Percentiles rank a stretch among this genome's conserved stretches.
Conservation (phyloP, 1,284 basidiomycete species). For the Omphalotus olearius region DNA sequence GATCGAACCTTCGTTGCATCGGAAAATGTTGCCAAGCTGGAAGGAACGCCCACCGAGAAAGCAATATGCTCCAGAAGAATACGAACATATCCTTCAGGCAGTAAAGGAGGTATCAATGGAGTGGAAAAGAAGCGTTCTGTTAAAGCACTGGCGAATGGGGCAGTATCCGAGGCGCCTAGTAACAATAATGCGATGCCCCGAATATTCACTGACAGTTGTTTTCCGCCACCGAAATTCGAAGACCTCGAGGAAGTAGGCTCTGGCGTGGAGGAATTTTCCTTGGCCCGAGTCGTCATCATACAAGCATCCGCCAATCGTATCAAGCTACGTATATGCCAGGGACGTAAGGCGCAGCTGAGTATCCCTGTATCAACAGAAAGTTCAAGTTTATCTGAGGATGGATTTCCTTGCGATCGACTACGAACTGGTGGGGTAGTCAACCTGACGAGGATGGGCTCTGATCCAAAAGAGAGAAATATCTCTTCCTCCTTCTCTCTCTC, state of each 20-base stretch:
- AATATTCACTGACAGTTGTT: conserved; percentile 34
- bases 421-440: conserved; percentile 42
- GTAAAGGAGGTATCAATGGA: conserved; percentile 50
- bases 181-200: conserved; percentile 50
- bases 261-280: conserved; percentile 14
- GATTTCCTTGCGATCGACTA: conserved; percentile 11
- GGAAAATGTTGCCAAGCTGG: conserved; percentile 13
- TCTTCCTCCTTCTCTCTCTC: conserved; percentile 28
- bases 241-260: conserved; percentile 11
- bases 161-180: conserved; percentile 28
- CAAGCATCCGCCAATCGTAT: conserved; percentile 38
- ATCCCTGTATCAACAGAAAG: conserved; percentile 44
- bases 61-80: conserved; percentile 50
- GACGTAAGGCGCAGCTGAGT: conserved; percentile 46
- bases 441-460: conserved; percentile 50
- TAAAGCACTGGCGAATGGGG: conserved; percentile 4
- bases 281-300: conserved; percentile 18
- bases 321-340: conserved; percentile 48
- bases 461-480: conserved; percentile 51
- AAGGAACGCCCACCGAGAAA: conserved; percentile 28
- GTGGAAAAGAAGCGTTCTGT: conserved; percentile 46
- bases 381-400: conserved; percentile 20
- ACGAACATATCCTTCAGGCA: conserved; percentile 49
- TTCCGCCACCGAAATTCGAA: conserved; percentile 24
- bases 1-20: conserved; percentile 8